Evolutionary conservation across 1,284 basidiomycete species (phyloP).

Genomic region (Pseudomicrostroma phylloplanum): DNA sequence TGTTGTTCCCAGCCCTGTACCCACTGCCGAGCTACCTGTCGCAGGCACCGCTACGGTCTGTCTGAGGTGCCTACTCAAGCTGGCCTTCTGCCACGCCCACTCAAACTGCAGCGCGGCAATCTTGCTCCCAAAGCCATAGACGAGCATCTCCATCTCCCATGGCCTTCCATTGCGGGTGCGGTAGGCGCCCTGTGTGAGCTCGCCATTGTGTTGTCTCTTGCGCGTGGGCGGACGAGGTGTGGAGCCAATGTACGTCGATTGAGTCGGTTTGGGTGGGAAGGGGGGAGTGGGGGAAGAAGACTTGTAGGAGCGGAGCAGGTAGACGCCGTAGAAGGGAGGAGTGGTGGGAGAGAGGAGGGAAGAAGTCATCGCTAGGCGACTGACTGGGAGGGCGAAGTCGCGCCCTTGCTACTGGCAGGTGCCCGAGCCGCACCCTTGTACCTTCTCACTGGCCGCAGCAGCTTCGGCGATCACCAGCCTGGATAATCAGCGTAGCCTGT

Average conservation of each 20-base stretch:
- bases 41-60: neutral
- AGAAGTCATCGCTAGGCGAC: no score
- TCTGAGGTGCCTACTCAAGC: slow-evolving; percentile 54
- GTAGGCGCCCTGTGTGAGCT: slow-evolving; percentile 66
- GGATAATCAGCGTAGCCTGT: no score
- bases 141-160: slow-evolving; percentile 84
- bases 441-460: no score
- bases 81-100: slow-evolving; percentile 82
- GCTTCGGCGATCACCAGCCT: no score
- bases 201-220: slow-evolving; percentile 79
- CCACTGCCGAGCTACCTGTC: no score
- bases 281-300: slow-evolving; percentile 53
- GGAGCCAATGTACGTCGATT: slow-evolving; percentile 67
- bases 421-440: no score
- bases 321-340: slow-evolving; percentile 80
- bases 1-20: neutral
- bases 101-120: slow-evolving; percentile 73
- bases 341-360: slow-evolving; percentile 32
- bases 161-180: slow-evolving; percentile 68
- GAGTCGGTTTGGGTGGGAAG: neutral
- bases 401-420: no score
- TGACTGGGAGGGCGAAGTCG: no score
- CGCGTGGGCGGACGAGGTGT: slow-evolving; percentile 73
- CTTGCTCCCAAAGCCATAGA: slow-evolving; percentile 79
- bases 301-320: slow-evolving; percentile 61